These are phyloP conservation scores for Cutaneotrichosporon arboriforme DNA, from an alignment of 1,284 basidiomycete species.

Conservation along the genomic window DNA sequence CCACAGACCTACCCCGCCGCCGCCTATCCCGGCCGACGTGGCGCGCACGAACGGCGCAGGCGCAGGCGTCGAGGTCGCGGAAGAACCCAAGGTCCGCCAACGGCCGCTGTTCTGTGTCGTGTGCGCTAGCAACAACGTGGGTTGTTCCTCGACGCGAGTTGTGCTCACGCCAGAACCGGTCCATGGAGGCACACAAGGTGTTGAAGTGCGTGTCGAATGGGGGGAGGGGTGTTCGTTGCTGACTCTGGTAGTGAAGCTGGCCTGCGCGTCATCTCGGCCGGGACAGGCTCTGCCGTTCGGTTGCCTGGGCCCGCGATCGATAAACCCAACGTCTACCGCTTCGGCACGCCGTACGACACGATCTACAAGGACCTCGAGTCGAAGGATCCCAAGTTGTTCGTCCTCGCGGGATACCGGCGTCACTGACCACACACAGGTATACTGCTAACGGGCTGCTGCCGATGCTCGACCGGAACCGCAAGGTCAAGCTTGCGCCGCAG, in stretches of 20 bases:
- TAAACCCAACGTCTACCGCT: constrained; percentile 94
- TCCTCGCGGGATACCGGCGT: constrained; percentile 19
- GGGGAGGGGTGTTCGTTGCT: neutral
- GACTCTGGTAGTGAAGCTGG: constrained; percentile 60
- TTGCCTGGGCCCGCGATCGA: constrained; percentile 93
- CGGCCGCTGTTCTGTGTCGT: constrained; percentile 91
- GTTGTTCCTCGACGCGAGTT: constrained; percentile 31
- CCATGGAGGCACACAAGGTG: constrained; percentile 96
- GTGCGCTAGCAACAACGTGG: constrained; percentile 92
- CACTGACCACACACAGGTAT: constrained; percentile 57
- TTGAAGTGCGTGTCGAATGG: constrained; percentile 62
- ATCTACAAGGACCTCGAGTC: constrained; percentile 88
- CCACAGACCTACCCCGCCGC: constrained; percentile 6
- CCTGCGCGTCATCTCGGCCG: constrained; percentile 84
- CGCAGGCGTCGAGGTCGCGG: constrained; percentile 13
- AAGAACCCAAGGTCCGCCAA: constrained; percentile 18
- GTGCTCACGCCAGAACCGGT: constrained; percentile 69
- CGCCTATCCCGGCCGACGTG: neutral
- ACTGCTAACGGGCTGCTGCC: constrained; percentile 92
- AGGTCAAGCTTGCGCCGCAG: constrained; percentile 87
- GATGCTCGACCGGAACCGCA: constrained; percentile 95
- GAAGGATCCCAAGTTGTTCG: constrained; percentile 81
- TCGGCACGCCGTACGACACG: constrained; percentile 96
- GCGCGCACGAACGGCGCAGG: constrained; percentile 2
- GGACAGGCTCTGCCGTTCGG: constrained; percentile 94